These are phyloP conservation scores for Selenicereus undatus DNA, from an alignment of 148 eudicot species.

Conservation along the genomic window DNA sequence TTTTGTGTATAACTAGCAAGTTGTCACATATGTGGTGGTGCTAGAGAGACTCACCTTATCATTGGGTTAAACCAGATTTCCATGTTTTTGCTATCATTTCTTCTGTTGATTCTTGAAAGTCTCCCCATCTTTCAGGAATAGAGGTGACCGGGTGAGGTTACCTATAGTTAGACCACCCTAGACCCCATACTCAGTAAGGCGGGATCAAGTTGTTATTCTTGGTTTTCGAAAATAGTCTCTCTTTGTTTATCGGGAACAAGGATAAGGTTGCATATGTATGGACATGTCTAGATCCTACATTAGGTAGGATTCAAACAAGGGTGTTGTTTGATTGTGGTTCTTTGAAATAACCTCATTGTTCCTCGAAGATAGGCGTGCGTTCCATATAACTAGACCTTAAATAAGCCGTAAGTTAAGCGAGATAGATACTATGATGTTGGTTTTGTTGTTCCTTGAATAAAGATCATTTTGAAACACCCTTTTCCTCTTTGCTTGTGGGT, in stretches of 20 bases:
- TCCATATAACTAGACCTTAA: background rate
- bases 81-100: background rate
- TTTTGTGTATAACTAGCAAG: background rate
- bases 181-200: background rate
- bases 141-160: background rate
- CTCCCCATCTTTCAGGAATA: background rate
- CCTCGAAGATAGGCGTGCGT: background rate
- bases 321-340: background rate
- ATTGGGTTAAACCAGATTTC: background rate
- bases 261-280: background rate
- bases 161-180: background rate
- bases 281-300: background rate
- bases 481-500: constrained; percentile 1
- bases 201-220: background rate
- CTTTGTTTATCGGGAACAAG: background rate
- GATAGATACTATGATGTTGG: no score
- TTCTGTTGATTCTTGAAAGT: background rate
- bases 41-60: background rate
- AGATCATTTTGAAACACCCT: background rate
- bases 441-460: background rate
- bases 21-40: background rate
- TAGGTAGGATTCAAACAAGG: background rate
- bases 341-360: background rate
- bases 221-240: background rate
- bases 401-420: background rate